Percentiles rank a stretch among this genome's conserved stretches.
These are phyloP conservation scores for Aspergillus nidulans DNA, from an alignment of 495 filamentous ascomycete genomes.

Conservation along the genomic window DNA sequence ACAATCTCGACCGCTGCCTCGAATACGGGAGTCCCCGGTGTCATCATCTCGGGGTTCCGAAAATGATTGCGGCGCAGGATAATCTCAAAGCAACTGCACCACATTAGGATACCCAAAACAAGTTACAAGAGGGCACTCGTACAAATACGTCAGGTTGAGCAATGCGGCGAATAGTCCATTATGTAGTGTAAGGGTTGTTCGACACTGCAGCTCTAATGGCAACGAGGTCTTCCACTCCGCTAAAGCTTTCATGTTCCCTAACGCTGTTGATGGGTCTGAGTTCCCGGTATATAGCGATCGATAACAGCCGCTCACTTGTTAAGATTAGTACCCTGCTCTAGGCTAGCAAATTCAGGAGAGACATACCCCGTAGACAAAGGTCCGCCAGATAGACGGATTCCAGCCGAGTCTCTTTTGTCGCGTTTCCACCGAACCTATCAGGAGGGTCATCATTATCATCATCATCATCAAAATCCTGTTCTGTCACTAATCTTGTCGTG, in stretches of 20 bases:
- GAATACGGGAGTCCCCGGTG: not conserved
- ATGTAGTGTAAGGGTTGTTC: not conserved
- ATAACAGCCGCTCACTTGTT: not conserved
- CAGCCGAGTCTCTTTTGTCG: not conserved
- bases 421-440: not conserved
- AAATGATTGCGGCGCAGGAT: conserved; percentile 2
- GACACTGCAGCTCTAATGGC: not conserved
- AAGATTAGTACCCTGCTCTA: not conserved
- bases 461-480: not conserved
- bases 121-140: not conserved
- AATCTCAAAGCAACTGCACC: not conserved
- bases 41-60: not conserved
- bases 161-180: not conserved
- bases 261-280: not conserved
- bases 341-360: not conserved
- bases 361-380: conserved; percentile 4
- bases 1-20: conserved; percentile 4
- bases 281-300: not conserved
- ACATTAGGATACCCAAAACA: not conserved
- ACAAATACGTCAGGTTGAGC: not conserved
- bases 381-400: not conserved
- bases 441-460: not conserved
- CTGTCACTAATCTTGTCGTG: not conserved
- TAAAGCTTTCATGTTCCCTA: not conserved
- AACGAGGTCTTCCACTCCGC: not conserved